These are phyloP conservation scores for Suaeda aralocaspica DNA, from an alignment of 148 eudicot genomes.

Conservation along the genomic window DNA sequence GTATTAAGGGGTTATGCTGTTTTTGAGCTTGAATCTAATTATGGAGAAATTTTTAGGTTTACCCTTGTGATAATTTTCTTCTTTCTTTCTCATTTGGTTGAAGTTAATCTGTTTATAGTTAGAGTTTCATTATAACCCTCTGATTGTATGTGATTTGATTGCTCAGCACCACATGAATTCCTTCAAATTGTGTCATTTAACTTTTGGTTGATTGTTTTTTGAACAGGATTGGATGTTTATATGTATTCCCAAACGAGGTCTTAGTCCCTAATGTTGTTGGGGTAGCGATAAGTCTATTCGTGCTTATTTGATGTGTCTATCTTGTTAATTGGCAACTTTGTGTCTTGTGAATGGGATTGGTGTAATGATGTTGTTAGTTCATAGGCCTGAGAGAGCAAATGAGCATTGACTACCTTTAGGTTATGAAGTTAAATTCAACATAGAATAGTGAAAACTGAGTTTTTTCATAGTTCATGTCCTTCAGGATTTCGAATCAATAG, in stretches of 20 bases:
- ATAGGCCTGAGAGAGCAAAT: too few species aligned
- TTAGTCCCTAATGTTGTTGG: background rate
- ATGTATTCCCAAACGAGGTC: too few species aligned
- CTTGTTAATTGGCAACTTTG: background rate
- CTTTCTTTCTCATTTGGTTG: background rate
- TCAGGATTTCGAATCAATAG: background rate
- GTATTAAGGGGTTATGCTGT: background rate
- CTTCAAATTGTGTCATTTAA: background rate
- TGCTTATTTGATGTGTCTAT: background rate
- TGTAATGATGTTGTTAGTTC: background rate
- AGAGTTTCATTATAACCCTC: background rate
- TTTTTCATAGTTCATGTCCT: background rate
- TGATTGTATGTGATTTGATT: background rate
- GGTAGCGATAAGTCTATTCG: background rate
- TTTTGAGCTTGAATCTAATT: background rate
- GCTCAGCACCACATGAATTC: background rate
- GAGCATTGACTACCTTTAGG: background rate
- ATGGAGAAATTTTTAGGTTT: constrained; percentile 7
- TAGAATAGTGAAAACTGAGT: background rate
- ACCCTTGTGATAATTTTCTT: background rate
- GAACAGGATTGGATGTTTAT: too few species aligned
- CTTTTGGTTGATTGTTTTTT: too few species aligned
- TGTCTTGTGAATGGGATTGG: background rate
- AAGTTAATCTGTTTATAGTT: background rate
- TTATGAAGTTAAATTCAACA: background rate